Evolutionary conservation across 2,329 filamentous ascomycete species (phyloP), one percentile per base, ranked within the genome.

Genomic region (Calonectria hongkongensis): DNA sequence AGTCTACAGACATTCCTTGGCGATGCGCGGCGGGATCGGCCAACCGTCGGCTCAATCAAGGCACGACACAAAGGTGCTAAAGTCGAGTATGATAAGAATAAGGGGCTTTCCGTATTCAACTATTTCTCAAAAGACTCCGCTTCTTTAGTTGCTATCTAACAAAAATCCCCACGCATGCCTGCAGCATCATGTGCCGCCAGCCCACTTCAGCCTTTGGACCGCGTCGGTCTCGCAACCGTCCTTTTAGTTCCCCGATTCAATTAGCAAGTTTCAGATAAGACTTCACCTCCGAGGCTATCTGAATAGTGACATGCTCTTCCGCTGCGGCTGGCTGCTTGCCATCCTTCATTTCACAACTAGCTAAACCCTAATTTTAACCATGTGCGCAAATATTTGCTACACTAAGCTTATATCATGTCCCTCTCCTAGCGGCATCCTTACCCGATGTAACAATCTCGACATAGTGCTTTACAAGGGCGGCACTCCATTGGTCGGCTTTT

Each of bases 361-460:
- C 36, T 41, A 60, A 60, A 41, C 33, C 33, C 39, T 60, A 60
- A 60, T 60, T 60, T 60, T 60, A 60, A 41, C 54, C 33, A 41
- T 41, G 33, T 21, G 33, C 36, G 16, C 54, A 60, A 28, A 21
- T 25, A 41, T 27, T 27, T 60, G n/a, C 5, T 41, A 21, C 54
- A 27, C 21, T 60, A 60, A 60, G 54, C 54, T 60, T 60, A 60
- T 60, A 60, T 60, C 54, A 60, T 60, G 27, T 41, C 13, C 33
- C 33, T 60, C 39, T 27, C 39, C 54, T 60, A 41, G 13, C 25
- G 2, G 33, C n/a, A 41, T 12, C 21, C n/a, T 6, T 21, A 36
- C 33, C 33, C 33, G 36, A 41, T 41, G 54, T 60, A 60, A 60
- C 54, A 60, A 60, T 60, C 21, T 41, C 36, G 12, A 27, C 33